Evolutionary conservation across 257 asterid species (phyloP).

Genomic region (Salvia hispanica): DNA sequence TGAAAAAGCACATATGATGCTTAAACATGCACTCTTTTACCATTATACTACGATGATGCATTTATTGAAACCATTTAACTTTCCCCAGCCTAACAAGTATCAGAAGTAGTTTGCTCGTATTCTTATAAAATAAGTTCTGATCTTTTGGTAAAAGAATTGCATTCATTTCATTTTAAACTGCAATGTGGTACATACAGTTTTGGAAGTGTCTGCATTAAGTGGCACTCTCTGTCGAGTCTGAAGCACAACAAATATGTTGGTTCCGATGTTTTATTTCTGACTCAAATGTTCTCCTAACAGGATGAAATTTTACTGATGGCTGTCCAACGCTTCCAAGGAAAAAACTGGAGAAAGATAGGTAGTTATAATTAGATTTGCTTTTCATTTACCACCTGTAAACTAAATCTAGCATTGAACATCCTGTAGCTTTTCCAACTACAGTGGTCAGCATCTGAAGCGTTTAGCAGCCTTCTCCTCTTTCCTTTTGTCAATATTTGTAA

Average conservation of each 20-base stretch:
- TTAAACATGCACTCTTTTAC: not conserved
- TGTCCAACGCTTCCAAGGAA: slow-evolving; percentile 83
- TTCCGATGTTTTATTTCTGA: slow-evolving; percentile 11
- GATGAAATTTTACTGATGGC: slow-evolving; percentile 79
- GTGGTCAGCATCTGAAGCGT: slow-evolving; percentile 7
- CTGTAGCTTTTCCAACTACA: slow-evolving; percentile 25
- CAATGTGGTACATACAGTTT: not conserved
- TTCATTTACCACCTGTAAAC: slow-evolving; percentile 29
- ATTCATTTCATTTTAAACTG: slow-evolving; percentile 16
- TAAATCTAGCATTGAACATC: slow-evolving; percentile 25
- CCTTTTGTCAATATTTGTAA: not conserved
- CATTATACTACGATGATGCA: not conserved
- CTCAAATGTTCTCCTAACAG: slow-evolving; percentile 47
- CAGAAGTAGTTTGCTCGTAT: not conserved
- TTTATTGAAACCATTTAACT: slow-evolving; percentile 14
- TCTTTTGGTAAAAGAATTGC: slow-evolving; percentile 22
- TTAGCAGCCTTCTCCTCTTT: slow-evolving; percentile 3
- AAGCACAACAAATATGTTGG: slow-evolving; percentile 3
- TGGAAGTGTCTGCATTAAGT: slow-evolving; percentile 2
- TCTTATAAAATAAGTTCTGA: not conserved
- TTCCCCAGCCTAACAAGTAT: slow-evolving; percentile 4
- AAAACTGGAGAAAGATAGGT: slow-evolving; percentile 97
- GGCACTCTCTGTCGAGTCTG: not conserved
- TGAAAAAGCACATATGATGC: not conserved
- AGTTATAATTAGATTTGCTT: slow-evolving; percentile 36